Evolutionary conservation across 169 alveolate genomes (phyloP), one percentile per base, ranked within the genome.

Genomic region (Cryptosporidium sp.): DNA sequence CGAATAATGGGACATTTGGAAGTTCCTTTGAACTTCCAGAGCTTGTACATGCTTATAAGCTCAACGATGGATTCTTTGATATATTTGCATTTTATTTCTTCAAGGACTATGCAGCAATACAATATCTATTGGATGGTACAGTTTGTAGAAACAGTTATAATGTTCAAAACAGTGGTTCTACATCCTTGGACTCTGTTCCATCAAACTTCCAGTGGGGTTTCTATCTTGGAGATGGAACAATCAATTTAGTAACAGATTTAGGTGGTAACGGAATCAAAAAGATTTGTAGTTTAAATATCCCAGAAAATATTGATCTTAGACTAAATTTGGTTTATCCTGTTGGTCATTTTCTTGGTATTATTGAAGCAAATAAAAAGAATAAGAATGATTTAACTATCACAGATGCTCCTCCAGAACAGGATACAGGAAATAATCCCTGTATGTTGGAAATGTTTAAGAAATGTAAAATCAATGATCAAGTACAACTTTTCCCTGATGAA

Each of bases 241-340:
- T 80, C 8, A 61, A 31, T 26, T 39, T 80, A 23, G 0, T 62
- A 9, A 18, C 75, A 31, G 53, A 39, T 16, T 10, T 62, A 14
- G 58, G 37, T 7, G 53, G 58, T 31, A 61, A 10, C 8, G 75
- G 65, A 7, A 14, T 80, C 52, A 37, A 60, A 29, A 31, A 80
- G 48, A 61, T 80, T 44, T 80, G 87, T 37, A 44, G 48, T 42
- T 39, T 80, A 8, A 12, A n/a, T 7, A 61, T 80, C 26, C 37
- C 70, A n/a, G 45, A 37, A 42, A 80, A 62, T 62, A 35, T 35
- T 16, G 42, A 61, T 58, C 52, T 65, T 3, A 80, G 87, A 65
- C 26, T 80, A 9, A 65, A 80, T n/a, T 48, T 80, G 31, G 73
- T 80, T 44, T 80, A 80, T 62, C 87, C 87, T 2, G 75, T 80